Percentiles rank a stretch among this genome's conserved stretches.
Conservation (phyloP, 2,329 filamentous ascomycete genomes). For the Exserohilum rostratum region DNA sequence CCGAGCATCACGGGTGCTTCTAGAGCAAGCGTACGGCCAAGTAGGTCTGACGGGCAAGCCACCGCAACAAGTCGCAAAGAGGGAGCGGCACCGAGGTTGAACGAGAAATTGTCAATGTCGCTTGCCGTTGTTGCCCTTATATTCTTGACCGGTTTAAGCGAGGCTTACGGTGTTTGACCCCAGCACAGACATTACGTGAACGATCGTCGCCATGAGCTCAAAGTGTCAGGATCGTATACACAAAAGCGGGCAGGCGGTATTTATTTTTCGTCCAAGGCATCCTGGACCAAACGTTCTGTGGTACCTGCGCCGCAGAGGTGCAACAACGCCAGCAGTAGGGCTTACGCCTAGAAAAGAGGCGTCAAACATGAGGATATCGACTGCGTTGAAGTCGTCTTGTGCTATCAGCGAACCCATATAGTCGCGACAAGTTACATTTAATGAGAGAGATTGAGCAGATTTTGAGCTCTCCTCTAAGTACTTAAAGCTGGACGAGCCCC, state of each 20-base stretch:
- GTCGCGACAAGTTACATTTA: background rate
- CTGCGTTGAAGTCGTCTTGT: background rate
- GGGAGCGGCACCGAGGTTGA: slow-evolving; percentile 1
- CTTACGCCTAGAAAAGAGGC: too few relatives aligned
- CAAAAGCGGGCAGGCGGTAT: background rate
- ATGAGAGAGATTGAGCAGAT: slow-evolving; percentile 5
- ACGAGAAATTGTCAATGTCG: background rate
- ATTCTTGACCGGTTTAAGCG: background rate
- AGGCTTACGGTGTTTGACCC: background rate
- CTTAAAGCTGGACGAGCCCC: background rate
- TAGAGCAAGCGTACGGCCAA: slow-evolving; percentile 24
- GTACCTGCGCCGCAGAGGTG: too few relatives aligned
- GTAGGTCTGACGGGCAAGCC: slow-evolving; percentile 15
- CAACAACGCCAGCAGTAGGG: too few relatives aligned
- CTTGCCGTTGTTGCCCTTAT: background rate
- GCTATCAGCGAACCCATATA: background rate
- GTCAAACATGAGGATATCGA: background rate
- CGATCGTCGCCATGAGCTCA: background rate
- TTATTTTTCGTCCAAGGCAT: too few relatives aligned
- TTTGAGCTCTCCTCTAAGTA: background rate
- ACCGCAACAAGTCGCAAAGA: slow-evolving; percentile 12
- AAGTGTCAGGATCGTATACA: background rate
- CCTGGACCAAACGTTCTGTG: too few relatives aligned
- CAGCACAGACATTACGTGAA: slow-evolving; percentile 1
- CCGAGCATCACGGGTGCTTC: slow-evolving; percentile 11